phyloP scores from a whole-genome alignment of 805 yeast genomes.

The Metschnikowia lochheadii region DNA sequence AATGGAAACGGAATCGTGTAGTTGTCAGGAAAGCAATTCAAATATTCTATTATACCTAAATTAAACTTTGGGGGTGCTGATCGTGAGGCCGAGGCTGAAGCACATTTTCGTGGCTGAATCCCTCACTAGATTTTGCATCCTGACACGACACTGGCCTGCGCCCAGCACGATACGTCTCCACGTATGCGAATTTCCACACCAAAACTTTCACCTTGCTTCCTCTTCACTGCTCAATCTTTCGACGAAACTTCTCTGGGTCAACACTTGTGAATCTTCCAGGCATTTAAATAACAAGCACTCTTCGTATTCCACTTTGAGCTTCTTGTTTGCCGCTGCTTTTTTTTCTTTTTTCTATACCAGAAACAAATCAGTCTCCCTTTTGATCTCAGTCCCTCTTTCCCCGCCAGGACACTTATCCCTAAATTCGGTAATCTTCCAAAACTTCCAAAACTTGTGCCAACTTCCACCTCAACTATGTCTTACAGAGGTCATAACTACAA shows the following conservation, averaged over 20 bases:
- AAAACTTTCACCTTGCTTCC: conserved; percentile 2
- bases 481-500: conserved; percentile 39
- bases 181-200: conserved; percentile 7
- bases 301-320: background rate
- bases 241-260: background rate
- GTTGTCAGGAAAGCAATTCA: background rate
- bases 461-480: conserved; percentile 25
- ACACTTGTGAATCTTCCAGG: background rate
- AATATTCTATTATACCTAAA: no score
- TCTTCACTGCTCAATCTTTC: background rate
- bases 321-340: background rate
- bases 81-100: no score
- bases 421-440: background rate
- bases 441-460: background rate
- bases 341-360: no score
- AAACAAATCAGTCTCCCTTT: background rate
- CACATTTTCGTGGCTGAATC: background rate
- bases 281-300: background rate
- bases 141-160: background rate
- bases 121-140: background rate
- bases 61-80: no score
- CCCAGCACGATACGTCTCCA: conserved; percentile 2
- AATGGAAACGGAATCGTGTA: background rate
- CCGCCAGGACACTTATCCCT: background rate
- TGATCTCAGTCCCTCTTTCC: background rate